Conservation (phyloP, 495 filamentous ascomycete genomes). For the Aspergillus bridgeri region DNA sequence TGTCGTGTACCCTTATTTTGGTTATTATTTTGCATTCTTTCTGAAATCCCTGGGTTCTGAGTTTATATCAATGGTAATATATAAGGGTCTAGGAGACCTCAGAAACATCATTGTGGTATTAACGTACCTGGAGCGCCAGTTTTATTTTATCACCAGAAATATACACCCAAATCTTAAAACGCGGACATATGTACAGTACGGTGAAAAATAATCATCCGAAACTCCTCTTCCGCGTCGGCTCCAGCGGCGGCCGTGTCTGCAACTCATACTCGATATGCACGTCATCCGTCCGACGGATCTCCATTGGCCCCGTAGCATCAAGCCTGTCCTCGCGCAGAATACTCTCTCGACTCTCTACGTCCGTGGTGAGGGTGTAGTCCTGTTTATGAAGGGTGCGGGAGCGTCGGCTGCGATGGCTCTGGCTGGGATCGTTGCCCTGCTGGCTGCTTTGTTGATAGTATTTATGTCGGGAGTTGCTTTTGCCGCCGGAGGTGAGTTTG, state of each 20-base stretch:
- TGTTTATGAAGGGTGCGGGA: constrained; percentile 16
- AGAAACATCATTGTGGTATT: no score
- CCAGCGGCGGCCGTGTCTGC: not conserved
- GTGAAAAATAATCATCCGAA: not conserved
- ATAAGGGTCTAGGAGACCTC: no score
- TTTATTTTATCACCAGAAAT: not conserved
- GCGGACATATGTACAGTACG: no score
- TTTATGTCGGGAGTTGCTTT: not conserved
- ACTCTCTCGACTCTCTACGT: constrained; percentile 29
- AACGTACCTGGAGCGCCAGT: not conserved
- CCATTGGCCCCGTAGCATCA: constrained; percentile 2
- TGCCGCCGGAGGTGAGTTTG: constrained; percentile 21
- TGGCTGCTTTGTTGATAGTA: not conserved
- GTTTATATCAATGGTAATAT: no score
- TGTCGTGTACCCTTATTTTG: not conserved
- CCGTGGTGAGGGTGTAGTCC: constrained; percentile 10
- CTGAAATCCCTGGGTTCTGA: no score
- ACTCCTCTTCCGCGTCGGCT: not conserved
- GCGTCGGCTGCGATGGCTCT: constrained; percentile 22
- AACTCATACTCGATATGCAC: constrained; percentile 29
- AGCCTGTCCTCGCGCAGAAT: constrained; percentile 17
- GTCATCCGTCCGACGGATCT: constrained; percentile 31
- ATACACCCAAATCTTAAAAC: no score
- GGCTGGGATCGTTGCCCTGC: constrained; percentile 1
- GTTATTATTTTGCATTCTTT: not conserved